These are phyloP conservation scores for Symbiodinium pilosum DNA, from an alignment of 73 alveolate species.

Conservation along the genomic window DNA sequence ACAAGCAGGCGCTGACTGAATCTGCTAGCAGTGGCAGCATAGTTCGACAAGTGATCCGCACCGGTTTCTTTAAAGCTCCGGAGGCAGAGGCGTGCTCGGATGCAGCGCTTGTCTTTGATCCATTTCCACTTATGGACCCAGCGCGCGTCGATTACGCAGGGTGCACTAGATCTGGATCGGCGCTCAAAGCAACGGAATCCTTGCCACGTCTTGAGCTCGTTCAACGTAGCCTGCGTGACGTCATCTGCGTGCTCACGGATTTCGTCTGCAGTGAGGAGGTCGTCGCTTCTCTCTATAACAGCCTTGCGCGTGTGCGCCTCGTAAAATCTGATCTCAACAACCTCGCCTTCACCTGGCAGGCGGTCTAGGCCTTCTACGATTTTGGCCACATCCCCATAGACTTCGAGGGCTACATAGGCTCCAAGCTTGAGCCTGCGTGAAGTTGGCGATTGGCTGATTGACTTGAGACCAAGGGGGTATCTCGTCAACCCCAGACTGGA, in stretches of 20 bases:
- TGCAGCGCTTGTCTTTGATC: not conserved
- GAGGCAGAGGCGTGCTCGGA: not conserved
- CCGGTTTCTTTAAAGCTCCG: slow-evolving; percentile 10
- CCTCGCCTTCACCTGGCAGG: not conserved
- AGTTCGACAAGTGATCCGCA: not conserved
- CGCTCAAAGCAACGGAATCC: not conserved
- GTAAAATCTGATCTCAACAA: not conserved
- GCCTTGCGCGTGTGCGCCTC: not conserved
- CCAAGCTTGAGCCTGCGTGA: no score
- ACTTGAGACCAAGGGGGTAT: no score
- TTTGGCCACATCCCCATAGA: not conserved
- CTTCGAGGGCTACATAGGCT: no score
- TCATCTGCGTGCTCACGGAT: not conserved
- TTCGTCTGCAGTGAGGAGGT: slow-evolving; percentile 17
- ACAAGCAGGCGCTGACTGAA: not conserved
- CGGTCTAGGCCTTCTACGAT: not conserved
- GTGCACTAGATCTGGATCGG: not conserved
- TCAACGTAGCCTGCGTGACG: not conserved
- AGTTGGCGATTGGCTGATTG: no score
- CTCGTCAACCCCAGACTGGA: no score
- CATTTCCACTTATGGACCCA: not conserved
- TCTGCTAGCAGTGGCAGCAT: not conserved
- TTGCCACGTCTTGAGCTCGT: slow-evolving; percentile 25
- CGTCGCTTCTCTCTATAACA: not conserved
- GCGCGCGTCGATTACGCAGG: not conserved